Evolutionary conservation across 2,329 filamentous ascomycete genomes (phyloP), one percentile per base, ranked within the genome.

Genomic region (Epichloe scottii): DNA sequence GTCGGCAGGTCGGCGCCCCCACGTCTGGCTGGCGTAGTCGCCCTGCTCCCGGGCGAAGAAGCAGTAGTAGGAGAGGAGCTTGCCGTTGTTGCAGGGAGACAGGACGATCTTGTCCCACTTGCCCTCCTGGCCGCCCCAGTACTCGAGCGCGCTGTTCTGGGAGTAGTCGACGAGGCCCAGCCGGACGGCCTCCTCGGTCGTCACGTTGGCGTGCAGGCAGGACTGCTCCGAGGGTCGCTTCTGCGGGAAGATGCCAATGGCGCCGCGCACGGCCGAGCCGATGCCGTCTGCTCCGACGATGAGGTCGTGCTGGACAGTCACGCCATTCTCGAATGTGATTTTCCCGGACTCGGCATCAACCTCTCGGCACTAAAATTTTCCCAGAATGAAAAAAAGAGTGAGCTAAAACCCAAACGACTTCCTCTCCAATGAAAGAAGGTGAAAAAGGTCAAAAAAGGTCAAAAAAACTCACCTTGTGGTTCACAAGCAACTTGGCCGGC

Each of bases 101-200:
- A 86, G 68, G 5, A 86, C 82, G 52, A 87, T 85, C 71, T 86
- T 87, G 64, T 85, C 78, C 71, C 71, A 79, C 59, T 78, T 79
- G 51, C 67, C 69, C 50, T 81, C 77, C 49, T 80, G 75, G 1
- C 83, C 83, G 26, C 83, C 83, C 82, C 82, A 86, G 68, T 84
- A 86, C 63, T 87, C 79, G 0, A 87, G 68, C 0, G 81, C 82
- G 26, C 63, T 69, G 65, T 85, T 63, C 35, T 72, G 59, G 0
- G 79, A 79, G 64, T 83, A 85, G 61, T 85, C 79, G 34, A 79
- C 72, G 0, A 85, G 72, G 2, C 82, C 82, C 1, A 78, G 68
- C 52, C 70, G 69, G 33, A 79, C 72, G 1, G 78, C 79, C n/a
- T 82, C 73, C 38, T 78, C 76, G 0, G 81, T 82, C 19, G 65